phyloP scores from a whole-genome alignment of 805 yeast species.

The Candida suzukii region DNA sequence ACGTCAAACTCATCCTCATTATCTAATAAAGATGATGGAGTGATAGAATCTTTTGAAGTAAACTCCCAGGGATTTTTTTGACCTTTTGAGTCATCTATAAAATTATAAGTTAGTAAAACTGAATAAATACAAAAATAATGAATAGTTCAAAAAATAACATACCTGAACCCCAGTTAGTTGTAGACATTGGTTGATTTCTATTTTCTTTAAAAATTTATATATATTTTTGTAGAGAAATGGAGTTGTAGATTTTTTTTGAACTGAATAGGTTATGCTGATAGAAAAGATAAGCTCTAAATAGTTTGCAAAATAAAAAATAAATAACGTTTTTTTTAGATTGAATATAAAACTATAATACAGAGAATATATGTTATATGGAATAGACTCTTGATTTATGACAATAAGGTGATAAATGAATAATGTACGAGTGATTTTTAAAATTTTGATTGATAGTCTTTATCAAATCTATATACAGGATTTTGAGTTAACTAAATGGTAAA shows the following conservation, averaged over 20 bases:
- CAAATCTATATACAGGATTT: constrained; percentile 1
- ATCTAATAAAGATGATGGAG: constrained; percentile 4
- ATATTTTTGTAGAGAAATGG: no score
- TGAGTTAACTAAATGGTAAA: not conserved
- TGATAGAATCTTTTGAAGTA: constrained; percentile 11
- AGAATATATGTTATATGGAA: not conserved
- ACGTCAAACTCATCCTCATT: constrained; percentile 24
- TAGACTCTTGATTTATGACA: not conserved
- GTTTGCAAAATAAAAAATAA: no score
- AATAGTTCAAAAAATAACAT: constrained; percentile 5
- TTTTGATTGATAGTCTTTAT: not conserved
- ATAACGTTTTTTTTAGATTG: no score
- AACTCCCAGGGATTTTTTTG: constrained; percentile 20
- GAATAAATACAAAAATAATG: no score
- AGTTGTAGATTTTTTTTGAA: no score
- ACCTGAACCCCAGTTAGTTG: constrained; percentile 9
- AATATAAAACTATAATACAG: no score
- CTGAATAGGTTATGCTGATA: no score
- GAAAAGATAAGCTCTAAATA: no score
- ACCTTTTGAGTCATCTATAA: not conserved
- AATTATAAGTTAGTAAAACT: not conserved
- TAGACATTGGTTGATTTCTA: not conserved
- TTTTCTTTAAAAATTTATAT: no score
- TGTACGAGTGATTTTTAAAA: no score
- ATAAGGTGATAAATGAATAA: not conserved